Evolutionary conservation across 805 yeast species (phyloP).

Genomic region (Tetrapisispora pingtungensis): DNA sequence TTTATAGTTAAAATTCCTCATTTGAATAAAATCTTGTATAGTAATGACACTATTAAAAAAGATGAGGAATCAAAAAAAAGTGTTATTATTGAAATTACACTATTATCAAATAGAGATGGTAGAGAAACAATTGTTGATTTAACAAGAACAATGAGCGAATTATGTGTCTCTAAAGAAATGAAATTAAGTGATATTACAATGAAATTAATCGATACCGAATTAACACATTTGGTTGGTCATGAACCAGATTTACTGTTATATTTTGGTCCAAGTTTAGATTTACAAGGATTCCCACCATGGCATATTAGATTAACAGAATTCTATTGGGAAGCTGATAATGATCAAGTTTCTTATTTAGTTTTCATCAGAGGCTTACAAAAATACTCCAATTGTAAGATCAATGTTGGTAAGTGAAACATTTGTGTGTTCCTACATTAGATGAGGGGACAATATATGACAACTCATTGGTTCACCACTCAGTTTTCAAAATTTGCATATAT

Average conservation of each 20-base stretch:
- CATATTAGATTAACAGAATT: conserved; percentile 84
- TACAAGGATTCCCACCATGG: conserved; percentile 98
- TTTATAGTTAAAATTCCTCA: conserved; percentile 61
- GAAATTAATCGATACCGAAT: conserved; percentile 63
- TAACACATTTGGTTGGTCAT: conserved; percentile 65
- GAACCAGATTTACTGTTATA: conserved; percentile 85
- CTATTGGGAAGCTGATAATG: conserved; percentile 84
- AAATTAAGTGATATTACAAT: conserved; percentile 59
- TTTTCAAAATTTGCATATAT: neutral
- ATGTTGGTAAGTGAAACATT: conserved; percentile 59
- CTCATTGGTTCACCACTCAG: too few relatives aligned
- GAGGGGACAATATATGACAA: too few relatives aligned
- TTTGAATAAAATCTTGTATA: conserved; percentile 38
- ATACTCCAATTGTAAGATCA: conserved; percentile 73
- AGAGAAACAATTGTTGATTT: conserved; percentile 82
- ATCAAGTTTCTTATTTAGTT: conserved; percentile 69
- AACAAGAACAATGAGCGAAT: conserved; percentile 74
- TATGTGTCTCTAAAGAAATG: conserved; percentile 53
- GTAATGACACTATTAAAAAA: conserved; percentile 4
- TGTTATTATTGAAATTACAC: conserved; percentile 50
- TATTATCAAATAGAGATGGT: conserved; percentile 74
- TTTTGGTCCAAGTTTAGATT: conserved; percentile 78
- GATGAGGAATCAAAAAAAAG: conserved; percentile 26
- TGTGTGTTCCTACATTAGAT: too few relatives aligned
- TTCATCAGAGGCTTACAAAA: conserved; percentile 68